Evolutionary conservation across 2,329 filamentous ascomycete genomes (phyloP).

Genomic region (Colletotrichum horii): DNA sequence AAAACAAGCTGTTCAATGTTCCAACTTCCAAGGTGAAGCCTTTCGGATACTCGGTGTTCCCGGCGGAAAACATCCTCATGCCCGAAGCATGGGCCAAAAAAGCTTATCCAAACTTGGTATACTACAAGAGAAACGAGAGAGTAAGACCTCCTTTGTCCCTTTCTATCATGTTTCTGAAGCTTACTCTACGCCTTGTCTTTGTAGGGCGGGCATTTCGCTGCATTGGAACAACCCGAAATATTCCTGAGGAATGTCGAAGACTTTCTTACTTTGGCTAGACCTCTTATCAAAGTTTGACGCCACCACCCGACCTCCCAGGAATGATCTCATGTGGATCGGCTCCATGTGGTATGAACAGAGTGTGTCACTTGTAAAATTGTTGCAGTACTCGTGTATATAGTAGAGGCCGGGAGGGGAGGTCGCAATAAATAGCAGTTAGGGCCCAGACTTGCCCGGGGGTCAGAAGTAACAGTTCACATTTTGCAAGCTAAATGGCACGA

Average conservation of each 20-base stretch:
- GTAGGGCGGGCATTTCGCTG: not conserved
- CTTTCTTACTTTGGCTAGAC: not conserved
- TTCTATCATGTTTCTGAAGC: not conserved
- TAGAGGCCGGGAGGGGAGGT: too few relatives aligned
- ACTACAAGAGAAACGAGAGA: not conserved
- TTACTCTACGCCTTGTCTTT: not conserved
- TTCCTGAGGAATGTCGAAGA: not conserved
- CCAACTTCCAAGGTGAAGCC: not conserved
- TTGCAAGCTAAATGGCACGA: too few relatives aligned
- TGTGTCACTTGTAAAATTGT: too few relatives aligned
- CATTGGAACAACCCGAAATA: not conserved
- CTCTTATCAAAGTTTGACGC: not conserved
- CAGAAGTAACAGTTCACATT: too few relatives aligned
- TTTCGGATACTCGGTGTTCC: not conserved
- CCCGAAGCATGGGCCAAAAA: not conserved
- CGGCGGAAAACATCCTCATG: not conserved
- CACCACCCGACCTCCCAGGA: not conserved
- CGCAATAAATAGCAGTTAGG: too few relatives aligned
- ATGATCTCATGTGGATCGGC: not conserved
- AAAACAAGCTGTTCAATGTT: not conserved
- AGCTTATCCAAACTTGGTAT: not conserved
- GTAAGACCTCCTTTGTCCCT: not conserved
- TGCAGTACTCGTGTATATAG: too few relatives aligned
- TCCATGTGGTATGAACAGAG: not conserved
- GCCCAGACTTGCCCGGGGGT: too few relatives aligned